Evolutionary conservation across 164 flowering plant species (phyloP), one percentile per base, ranked within the genome.

Genomic region (Annona cherimola): DNA sequence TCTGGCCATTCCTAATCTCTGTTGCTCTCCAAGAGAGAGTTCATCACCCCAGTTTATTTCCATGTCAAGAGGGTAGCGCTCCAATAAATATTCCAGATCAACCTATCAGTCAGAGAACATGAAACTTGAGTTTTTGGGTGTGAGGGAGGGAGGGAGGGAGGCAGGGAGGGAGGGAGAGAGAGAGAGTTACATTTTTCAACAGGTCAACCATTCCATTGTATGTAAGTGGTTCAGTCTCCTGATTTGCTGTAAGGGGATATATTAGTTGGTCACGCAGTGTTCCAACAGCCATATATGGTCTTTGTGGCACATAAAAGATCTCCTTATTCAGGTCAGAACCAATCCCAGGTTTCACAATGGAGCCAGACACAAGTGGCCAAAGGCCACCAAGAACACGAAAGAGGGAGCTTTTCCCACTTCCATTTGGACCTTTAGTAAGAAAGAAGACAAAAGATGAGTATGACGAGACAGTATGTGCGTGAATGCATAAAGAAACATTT

Each of bases 11-110:
- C 99, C 99, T 76, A 96, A 75, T 72, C 99, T 88, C 74, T 96
- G 99, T 64, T 96, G 99, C 80, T 96, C 99, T 45, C 99, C 99
- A 16, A 96, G 84, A 46, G 99, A 96, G 46, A 96, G 89, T 71
- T 96, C 99, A 71, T 96, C 98, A 54, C 99, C 99, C 99, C 99
- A 96, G 71, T 96, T 96, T 66, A 93, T 84, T 83, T 91, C 98
- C 79, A 85, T 82, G 14, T 96, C 94, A 72, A 87, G 86, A 42
- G 97, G 94, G 73, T 96, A 93, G 41, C 99, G 97, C 64, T 93
- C 96, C 77, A 96, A 81, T 57, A 96, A 79, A 81, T 96, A 93
- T 83, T 92, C 98, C 67, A 93, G 94, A 77, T 93, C 98, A 81
- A 96, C 99, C 99, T 96, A 61, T 39, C 67, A 75, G 20, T 74